Evolutionary conservation across 805 yeast genomes (phyloP).

Genomic region (Pichia membranifaciens): DNA sequence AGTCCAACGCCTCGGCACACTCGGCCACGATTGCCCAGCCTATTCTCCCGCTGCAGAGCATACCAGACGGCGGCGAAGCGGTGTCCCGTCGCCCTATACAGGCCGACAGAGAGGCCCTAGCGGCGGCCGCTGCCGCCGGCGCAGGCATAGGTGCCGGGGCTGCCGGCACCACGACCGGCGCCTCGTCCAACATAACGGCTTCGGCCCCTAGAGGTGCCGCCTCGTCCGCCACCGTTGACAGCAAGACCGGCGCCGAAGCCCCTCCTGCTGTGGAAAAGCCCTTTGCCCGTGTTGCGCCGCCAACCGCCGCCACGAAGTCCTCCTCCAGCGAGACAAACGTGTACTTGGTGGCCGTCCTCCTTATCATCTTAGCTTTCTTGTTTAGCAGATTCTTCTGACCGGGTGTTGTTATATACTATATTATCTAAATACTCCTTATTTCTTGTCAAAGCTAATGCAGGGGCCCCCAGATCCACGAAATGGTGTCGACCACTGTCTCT

Average conservation of each 20-base stretch:
- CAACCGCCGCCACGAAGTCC: constrained; percentile 7
- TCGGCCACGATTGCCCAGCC: background rate
- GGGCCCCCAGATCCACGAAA: no score
- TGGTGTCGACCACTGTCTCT: no score
- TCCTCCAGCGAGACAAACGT: constrained; percentile 13
- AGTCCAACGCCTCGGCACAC: constrained; percentile 9
- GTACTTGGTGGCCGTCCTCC: constrained; percentile 18
- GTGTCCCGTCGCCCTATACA: no score
- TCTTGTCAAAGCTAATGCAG: no score
- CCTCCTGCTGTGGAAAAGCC: background rate
- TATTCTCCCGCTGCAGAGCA: background rate
- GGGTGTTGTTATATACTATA: no score
- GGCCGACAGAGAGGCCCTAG: background rate
- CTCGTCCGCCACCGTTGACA: background rate
- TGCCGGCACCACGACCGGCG: background rate
- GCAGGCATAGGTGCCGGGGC: background rate
- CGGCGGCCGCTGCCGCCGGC: background rate
- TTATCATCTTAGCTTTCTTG: constrained; percentile 20
- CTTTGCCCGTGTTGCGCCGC: constrained; percentile 4
- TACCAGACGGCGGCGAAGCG: no score
- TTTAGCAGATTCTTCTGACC: constrained; percentile 16
- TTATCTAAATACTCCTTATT: no score
- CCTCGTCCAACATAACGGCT: background rate
- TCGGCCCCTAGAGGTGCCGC: background rate
- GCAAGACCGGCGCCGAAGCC: background rate